Conservation (phyloP, 345 rosid species). For the Bruguiera gymnorhiza region DNA sequence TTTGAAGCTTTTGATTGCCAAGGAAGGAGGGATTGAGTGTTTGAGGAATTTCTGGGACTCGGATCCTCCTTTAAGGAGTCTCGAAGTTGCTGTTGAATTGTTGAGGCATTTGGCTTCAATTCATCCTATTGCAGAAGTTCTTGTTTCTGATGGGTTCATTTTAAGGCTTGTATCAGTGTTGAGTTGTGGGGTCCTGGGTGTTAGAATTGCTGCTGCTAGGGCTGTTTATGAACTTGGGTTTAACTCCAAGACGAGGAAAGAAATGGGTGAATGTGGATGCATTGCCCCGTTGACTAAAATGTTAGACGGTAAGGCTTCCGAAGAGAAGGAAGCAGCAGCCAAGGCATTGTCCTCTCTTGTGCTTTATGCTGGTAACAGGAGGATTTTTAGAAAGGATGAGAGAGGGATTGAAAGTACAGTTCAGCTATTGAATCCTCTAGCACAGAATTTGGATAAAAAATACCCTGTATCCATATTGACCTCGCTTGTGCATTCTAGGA, state of each 20-base stretch:
- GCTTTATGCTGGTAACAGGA: conserved; percentile 47
- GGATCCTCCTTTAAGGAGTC: conserved; percentile 40
- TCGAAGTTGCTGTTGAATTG: conserved; percentile 63
- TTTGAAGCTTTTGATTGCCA: conserved; percentile 56
- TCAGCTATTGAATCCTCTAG: conserved; percentile 59
- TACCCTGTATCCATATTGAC: conserved; percentile 56
- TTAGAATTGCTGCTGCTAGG: conserved; percentile 69
- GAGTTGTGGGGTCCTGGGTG: conserved; percentile 60
- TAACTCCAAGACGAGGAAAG: conserved; percentile 57
- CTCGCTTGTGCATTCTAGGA: conserved; percentile 58
- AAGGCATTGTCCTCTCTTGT: conserved; percentile 57
- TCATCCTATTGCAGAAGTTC: conserved; percentile 55
- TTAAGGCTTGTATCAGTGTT: conserved; percentile 43
- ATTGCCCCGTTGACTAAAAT: conserved; percentile 52
- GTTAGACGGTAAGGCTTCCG: conserved; percentile 83
- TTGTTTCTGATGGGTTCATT: conserved; percentile 62
- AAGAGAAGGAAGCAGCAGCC: conserved; percentile 84
- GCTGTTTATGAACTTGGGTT: conserved; percentile 54
- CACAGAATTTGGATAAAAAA: conserved; percentile 55
- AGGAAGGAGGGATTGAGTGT: conserved; percentile 66
- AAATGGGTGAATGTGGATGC: conserved; percentile 67
- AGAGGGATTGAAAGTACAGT: conserved; percentile 58
- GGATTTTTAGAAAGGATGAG: conserved; percentile 51
- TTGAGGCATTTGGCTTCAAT: conserved; percentile 49
- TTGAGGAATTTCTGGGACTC: conserved; percentile 83